Evolutionary conservation across 257 asterid genomes (phyloP), one percentile per base, ranked within the genome.

Genomic region (Dorcoceras hygrometricum): DNA sequence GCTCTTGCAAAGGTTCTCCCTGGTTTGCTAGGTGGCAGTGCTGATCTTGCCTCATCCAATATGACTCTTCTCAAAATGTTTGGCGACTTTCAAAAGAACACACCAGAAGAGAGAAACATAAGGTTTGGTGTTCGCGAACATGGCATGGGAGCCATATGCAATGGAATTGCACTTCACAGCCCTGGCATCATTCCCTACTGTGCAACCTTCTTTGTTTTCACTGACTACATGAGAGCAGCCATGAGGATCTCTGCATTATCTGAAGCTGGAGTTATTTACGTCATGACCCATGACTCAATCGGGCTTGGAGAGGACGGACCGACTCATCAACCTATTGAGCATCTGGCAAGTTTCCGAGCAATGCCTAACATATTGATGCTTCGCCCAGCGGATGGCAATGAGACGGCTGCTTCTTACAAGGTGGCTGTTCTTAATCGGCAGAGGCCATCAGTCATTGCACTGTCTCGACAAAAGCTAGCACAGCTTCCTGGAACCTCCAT

Each of bases 181-280:
- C 88, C 87, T 31, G 95, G 96, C 54, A 74, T 86, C 48, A 76
- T 88, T 63, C 97, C 97, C 18, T 90, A 86, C 74, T 86, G 95
- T 67, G 96, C 95, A 28, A 90, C 97, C 56, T 90, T 87, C 84
- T 84, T 90, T 50, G 96, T 90, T 57, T 90, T 90, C 90, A 88
- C 96, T 0, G 97, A 90, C 77, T 90, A 90, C 85, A 88, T 88
- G 97, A 83, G 97, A 77, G 95, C 86, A 12, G 97, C 97, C 86
- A 88, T 88, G 34, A 78, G 97, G 36, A 75, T 90, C 75, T 88
- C 97, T 4, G 97, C 97, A 66, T 67, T 90, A 81, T 75, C 64
- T 19, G 80, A 86, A 68, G 86, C 95, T 31, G 76, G 95, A 69
- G 95, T 80, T 29, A 82, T 87, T 68, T 87, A 87, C 28, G 90